Percentiles rank a stretch among this genome's conserved stretches.
These are phyloP conservation scores for Aureobasidium leucospermi DNA, from an alignment of 2,329 filamentous ascomycete genomes.

Conservation along the genomic window DNA sequence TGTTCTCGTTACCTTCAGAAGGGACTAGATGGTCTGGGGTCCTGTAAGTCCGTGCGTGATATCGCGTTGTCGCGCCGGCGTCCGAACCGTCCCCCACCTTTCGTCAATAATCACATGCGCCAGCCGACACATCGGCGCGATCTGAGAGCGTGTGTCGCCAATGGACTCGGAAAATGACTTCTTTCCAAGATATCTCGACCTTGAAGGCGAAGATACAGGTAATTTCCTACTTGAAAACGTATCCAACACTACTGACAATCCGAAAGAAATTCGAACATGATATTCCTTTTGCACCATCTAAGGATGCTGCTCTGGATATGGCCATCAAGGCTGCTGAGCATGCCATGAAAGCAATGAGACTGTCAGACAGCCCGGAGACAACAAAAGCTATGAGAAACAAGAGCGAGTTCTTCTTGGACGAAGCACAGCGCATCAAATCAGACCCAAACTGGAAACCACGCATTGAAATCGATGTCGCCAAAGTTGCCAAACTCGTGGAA, in stretches of 20 bases:
- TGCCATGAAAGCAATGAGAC: slow-evolving; percentile 67
- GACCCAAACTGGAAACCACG: slow-evolving; percentile 23
- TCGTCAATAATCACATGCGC: slow-evolving; percentile 4
- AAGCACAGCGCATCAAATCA: slow-evolving; percentile 69
- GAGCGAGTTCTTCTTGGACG: slow-evolving; percentile 58
- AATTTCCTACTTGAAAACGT: neutral
- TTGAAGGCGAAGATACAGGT: neutral
- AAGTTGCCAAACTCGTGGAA: slow-evolving; percentile 33
- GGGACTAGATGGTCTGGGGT: neutral
- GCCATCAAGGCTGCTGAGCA: slow-evolving; percentile 72
- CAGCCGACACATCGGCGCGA: neutral
- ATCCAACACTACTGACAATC: neutral
- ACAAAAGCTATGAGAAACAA: slow-evolving; percentile 50
- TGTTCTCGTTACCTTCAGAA: too few relatives aligned
- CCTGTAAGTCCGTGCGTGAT: neutral
- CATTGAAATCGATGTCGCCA: slow-evolving; percentile 13
- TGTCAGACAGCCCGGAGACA: slow-evolving; percentile 45
- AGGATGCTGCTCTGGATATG: slow-evolving; percentile 61
- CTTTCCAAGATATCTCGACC: neutral
- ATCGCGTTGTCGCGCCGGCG: neutral
- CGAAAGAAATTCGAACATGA: slow-evolving; percentile 4
- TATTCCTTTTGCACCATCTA: slow-evolving; percentile 35
- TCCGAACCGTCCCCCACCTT: neutral
- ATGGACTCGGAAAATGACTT: neutral
- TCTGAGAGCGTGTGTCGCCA: neutral